These are phyloP conservation scores for Lichtheimia ornata DNA, from an alignment of 371 early-diverging fungal species.

Conservation along the genomic window DNA sequence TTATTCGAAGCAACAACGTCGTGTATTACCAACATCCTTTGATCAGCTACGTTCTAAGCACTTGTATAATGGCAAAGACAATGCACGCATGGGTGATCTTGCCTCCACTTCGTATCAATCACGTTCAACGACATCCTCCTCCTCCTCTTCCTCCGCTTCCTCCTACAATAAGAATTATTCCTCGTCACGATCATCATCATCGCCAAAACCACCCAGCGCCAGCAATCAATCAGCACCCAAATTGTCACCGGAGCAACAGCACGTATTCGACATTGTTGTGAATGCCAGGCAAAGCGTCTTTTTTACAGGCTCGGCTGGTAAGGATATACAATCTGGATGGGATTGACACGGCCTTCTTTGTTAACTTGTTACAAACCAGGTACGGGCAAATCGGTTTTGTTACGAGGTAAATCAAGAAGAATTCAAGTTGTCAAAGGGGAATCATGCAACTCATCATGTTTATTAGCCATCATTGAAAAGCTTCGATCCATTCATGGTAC, in stretches of 20 bases:
- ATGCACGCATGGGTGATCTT: too few species aligned
- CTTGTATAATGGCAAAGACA: too few species aligned
- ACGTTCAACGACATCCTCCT: background rate
- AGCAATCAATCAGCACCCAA: background rate
- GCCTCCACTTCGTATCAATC: background rate
- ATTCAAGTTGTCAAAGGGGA: background rate
- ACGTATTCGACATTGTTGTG: constrained; percentile 59
- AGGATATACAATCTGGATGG: constrained; percentile 1
- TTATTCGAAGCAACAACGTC: too few species aligned
- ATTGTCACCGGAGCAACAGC: constrained; percentile 64
- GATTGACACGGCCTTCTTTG: background rate
- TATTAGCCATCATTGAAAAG: constrained; percentile 54
- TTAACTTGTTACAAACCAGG: constrained; percentile 29
- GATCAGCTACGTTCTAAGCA: too few species aligned
- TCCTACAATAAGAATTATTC: background rate
- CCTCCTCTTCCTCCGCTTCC: background rate
- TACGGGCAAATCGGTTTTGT: constrained; percentile 76
- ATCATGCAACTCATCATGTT: background rate
- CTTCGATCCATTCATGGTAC: constrained; percentile 32
- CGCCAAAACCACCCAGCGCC: background rate
- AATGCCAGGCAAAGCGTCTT: constrained; percentile 62
- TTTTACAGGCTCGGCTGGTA: constrained; percentile 83
- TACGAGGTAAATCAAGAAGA: constrained; percentile 33
- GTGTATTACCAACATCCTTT: too few species aligned
- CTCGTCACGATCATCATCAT: background rate